These are phyloP conservation scores for Ogataea glucozyma DNA, from an alignment of 805 yeast genomes.

Conservation along the genomic window DNA sequence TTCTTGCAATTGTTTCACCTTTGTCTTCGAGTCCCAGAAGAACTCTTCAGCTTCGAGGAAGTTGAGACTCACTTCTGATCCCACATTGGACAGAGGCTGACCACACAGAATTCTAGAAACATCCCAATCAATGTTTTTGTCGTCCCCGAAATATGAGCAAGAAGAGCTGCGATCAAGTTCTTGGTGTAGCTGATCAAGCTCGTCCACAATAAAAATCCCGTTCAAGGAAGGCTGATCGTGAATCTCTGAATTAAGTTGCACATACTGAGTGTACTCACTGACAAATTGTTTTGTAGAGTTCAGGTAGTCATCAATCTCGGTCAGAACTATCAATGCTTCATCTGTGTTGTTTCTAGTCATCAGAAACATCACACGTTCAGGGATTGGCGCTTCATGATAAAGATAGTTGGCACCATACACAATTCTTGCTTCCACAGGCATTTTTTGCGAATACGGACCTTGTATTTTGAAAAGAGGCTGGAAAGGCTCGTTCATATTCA, in stretches of 20 bases:
- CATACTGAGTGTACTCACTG: slow-evolving; percentile 13
- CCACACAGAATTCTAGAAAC: slow-evolving; percentile 9
- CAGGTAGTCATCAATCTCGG: background rate
- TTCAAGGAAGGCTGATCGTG: background rate
- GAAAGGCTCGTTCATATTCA: slow-evolving; percentile 17
- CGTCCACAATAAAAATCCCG: slow-evolving; percentile 18
- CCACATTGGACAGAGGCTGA: background rate
- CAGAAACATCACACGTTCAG: slow-evolving; percentile 35
- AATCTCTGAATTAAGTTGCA: background rate
- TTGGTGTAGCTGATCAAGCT: slow-evolving; percentile 12
- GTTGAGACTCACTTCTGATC: background rate
- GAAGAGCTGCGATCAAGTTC: slow-evolving; percentile 6
- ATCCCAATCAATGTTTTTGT: slow-evolving; percentile 7
- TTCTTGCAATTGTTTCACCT: background rate
- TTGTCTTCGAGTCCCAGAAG: slow-evolving; percentile 7
- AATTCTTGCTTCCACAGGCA: slow-evolving; percentile 35
- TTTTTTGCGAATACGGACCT: slow-evolving; percentile 25
- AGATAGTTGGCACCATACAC: slow-evolving; percentile 39
- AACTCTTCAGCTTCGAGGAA: slow-evolving; percentile 13
- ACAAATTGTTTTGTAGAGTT: slow-evolving; percentile 11
- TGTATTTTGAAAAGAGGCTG: slow-evolving; percentile 30
- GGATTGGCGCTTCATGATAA: slow-evolving; percentile 32
- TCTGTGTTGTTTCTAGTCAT: slow-evolving; percentile 21
- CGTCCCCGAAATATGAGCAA: background rate
- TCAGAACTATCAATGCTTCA: slow-evolving; percentile 24